Base-by-base conservation (phyloP, 1,139 yeast genomes). In the Suhomyces taliae region DNA sequence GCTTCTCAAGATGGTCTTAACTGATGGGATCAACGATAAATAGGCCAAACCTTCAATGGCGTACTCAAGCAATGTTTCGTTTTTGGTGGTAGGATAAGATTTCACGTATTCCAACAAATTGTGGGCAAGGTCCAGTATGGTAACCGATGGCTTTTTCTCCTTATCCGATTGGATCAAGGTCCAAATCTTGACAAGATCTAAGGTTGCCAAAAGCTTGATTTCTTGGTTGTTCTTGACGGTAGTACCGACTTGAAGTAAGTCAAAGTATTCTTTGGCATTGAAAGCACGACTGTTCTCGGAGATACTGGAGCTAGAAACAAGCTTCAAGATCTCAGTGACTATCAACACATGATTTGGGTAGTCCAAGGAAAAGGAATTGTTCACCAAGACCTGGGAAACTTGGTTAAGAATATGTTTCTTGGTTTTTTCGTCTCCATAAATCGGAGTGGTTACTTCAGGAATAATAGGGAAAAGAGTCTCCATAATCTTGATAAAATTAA, bases 11-110 rank as follows among this genome's bases (percentile, higher is more conserved):
- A 44, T 40, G 10, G 61, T 57, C 46, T 70, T 68, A 4, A 73
- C 58, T 8, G 61, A 51, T 19, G 65, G 53, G 45, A 70, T 74
- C 34, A 78, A 62, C 1, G 79, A 68, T 26, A 79, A 55, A 47
- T 76, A 78, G 12, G 82, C 79, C 40, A 79, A 55, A 0, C 79
- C 78, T 59, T 79, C 84, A 27, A 77, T 56, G 11, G 66, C 50
- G 40, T 59, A 57, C 34, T 63, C 72, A 8, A 57, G 36, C 26
- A 45, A 41, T 8, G 44, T 50, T 1, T 54, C 45, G 10, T 48
- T 49, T 4, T 10, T 7, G 2, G 35, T 39, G 4, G 37, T 14
- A 4, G 32, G 11, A 24, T 41, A 32, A 5, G 26, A n/a, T 27
- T 48, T 50, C 6, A 53, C 8, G 27, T 31, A 43, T 3, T 36